Base-by-base conservation (phyloP, 306 rosid genomes). In the Macrotyloma uniflorum region DNA sequence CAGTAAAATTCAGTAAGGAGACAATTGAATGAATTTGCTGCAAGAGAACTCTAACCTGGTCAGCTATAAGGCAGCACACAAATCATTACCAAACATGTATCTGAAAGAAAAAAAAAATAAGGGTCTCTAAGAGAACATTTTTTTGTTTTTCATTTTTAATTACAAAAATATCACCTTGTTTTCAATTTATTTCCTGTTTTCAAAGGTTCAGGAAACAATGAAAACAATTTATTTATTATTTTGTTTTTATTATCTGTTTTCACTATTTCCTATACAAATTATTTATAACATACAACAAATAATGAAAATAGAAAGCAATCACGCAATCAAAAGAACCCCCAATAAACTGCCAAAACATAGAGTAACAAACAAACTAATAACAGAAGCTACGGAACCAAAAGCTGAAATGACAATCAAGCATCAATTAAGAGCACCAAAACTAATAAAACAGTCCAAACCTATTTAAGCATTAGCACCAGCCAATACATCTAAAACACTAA, bases 21-120 rank as follows among this genome's bases (percentile, higher is more conserved):
- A 95, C 81, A 51, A 86, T 86, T 0, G 88, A 33, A 78, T 95
- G 99, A 75, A 96, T 93, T 63, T 93, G 83, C 99, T 96, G 93
- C 91, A 84, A 0, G 5, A 20, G 49, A 78, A 76, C 63, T 30
- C 38, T 22, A 55, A n/a, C 13, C 35, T 0, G 43, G 70, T 66
- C 67, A 81, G 71, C 36, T 36, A 77, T 18, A 64, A 38, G 19
- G 38, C n/a, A 45, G 30, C 8, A 19, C 9, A n/a, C 22, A 54
- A 57, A 3, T 4, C 6, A 38, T 11, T 8, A 69, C 15, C 57
- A 70, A 1, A 13, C 0, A 33, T 58, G 45, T 6, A 61, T 33
- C 54, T 7, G 28, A 45, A 24, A 23, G 18, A 16, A 4, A 26
- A 53, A 5, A 54, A 67, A n/a, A 38, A 38, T 6, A 36, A 19